Percentiles rank a stretch among this genome's conserved stretches.
phyloP scores from a whole-genome alignment of 2,329 filamentous ascomycete genomes.

The Lasiodiplodia theobromae region DNA sequence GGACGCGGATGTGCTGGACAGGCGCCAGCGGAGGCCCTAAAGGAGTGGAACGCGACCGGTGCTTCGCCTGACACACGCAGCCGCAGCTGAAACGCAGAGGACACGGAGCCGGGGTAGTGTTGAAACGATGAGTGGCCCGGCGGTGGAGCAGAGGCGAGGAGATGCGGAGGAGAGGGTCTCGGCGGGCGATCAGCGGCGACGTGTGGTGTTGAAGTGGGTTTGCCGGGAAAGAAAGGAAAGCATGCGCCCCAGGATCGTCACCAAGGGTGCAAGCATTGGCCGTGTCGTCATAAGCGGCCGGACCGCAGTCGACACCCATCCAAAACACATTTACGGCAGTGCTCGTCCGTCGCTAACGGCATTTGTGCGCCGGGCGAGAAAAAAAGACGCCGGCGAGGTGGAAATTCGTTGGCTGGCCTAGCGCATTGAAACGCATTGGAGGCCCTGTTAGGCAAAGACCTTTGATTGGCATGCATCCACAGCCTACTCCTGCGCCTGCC shows the following conservation, averaged over 20 bases:
- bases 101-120: constrained; percentile 5
- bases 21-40: constrained; percentile 11
- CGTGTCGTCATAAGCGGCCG: constrained; percentile 26
- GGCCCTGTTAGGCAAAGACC: constrained; percentile 1
- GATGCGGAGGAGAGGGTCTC: constrained; percentile 25
- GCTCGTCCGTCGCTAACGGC: constrained; percentile 14
- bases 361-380: constrained; percentile 14
- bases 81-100: constrained; percentile 21
- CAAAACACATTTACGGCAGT: constrained; percentile 16
- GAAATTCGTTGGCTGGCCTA: constrained; percentile 1
- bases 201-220: constrained; percentile 28
- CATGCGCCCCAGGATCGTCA: constrained; percentile 24
- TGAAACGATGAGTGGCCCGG: constrained; percentile 7
- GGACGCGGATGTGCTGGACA: constrained; percentile 26
- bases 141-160: constrained; percentile 10
- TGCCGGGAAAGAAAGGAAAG: constrained; percentile 13
- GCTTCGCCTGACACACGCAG: constrained; percentile 18
- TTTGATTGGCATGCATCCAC: constrained; percentile 16
- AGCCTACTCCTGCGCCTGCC: neutral
- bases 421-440: constrained; percentile 16
- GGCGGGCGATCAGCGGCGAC: constrained; percentile 26
- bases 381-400: constrained; percentile 16
- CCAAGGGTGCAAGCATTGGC: constrained; percentile 19
- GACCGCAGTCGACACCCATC: constrained; percentile 14
- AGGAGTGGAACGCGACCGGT: constrained; percentile 24